phyloP scores from a whole-genome alignment of 345 rosid species.

The Eutrema heterophyllum region DNA sequence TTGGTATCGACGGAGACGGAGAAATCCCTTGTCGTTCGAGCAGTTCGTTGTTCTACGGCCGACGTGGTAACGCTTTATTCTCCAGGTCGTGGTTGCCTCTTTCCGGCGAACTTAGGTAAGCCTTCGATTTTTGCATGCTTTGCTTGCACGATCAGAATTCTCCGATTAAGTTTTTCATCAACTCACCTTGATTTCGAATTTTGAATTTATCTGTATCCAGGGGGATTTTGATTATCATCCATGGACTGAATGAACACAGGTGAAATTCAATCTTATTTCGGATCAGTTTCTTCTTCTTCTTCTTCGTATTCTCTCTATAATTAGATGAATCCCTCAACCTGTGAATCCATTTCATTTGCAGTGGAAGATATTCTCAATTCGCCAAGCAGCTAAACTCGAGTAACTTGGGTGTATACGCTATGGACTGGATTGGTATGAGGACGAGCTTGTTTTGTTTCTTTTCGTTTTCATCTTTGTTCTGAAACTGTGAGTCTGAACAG shows the following conservation, averaged over 20 bases:
- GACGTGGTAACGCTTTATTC: constrained; percentile 65
- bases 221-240: constrained; percentile 83
- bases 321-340: neutral
- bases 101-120: constrained; percentile 59
- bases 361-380: constrained; percentile 91
- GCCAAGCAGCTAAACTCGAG: constrained; percentile 72
- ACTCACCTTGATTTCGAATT: neutral
- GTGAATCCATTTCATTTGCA: constrained; percentile 18
- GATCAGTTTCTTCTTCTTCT: neutral
- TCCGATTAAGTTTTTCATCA: neutral
- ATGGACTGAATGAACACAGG: constrained; percentile 97
- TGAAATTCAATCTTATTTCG: constrained; percentile 23
- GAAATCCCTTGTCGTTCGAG: constrained; percentile 37
- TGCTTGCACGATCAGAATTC: neutral
- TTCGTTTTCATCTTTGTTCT: constrained; percentile 7
- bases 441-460: neutral
- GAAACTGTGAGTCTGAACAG: constrained; percentile 32
- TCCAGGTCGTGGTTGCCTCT: constrained; percentile 84
- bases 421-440: constrained; percentile 90
- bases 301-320: neutral
- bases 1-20: constrained; percentile 34
- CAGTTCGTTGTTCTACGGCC: constrained; percentile 63
- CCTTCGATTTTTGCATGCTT: neutral
- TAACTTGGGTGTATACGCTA: constrained; percentile 78
- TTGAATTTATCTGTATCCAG: constrained; percentile 35